Evolutionary conservation across 2,329 filamentous ascomycete genomes (phyloP).

Genomic region (Trichoderma simmonsii): DNA sequence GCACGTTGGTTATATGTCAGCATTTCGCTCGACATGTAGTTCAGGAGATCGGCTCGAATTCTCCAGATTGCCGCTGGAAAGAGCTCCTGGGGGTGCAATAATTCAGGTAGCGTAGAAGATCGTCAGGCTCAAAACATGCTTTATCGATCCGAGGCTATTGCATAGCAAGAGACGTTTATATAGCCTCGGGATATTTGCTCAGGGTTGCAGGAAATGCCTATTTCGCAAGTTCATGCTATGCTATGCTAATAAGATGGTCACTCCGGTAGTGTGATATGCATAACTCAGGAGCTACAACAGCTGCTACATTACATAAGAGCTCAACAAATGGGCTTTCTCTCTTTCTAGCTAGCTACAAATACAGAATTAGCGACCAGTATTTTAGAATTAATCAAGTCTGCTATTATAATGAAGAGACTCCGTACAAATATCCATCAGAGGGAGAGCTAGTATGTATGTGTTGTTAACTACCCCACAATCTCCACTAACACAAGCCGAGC

Average conservation of each 20-base stretch:
- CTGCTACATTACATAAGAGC: background rate
- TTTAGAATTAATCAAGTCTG: background rate
- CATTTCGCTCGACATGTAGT: constrained; percentile 29
- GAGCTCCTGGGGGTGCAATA: background rate
- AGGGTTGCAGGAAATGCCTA: background rate
- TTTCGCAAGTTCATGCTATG: background rate
- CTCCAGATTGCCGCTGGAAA: background rate
- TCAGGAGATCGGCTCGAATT: background rate
- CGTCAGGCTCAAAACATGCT: background rate
- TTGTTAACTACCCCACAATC: background rate
- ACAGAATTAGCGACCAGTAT: background rate
- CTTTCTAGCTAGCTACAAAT: background rate
- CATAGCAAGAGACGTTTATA: background rate
- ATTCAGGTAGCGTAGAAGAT: background rate
- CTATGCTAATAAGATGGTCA: background rate
- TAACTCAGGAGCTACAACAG: background rate
- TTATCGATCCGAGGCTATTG: background rate
- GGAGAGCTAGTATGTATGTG: background rate
- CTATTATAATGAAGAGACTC: background rate
- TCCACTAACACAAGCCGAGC: background rate
- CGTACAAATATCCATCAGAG: background rate
- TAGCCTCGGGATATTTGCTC: background rate
- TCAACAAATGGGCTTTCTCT: background rate
- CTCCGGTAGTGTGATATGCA: background rate
- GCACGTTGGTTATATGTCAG: constrained; percentile 40